A percentile compares a stretch with the other conserved stretches of the same genome.
phyloP scores from a whole-genome alignment of 2,329 filamentous ascomycete species.

The Nemania abortiva region DNA sequence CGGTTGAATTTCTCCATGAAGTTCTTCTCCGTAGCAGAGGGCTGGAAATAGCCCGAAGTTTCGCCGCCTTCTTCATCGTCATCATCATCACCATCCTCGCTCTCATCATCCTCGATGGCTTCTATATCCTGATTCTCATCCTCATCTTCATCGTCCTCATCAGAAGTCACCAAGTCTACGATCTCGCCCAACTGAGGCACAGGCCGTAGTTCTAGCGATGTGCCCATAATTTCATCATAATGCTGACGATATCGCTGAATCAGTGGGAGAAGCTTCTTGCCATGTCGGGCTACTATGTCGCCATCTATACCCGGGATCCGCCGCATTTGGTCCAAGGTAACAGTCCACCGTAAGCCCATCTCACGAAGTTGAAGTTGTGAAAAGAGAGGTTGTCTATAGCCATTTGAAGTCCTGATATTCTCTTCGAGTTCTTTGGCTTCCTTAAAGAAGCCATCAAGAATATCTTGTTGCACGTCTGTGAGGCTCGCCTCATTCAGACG shows the following conservation, averaged over 20 bases:
- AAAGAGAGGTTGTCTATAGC: constrained; percentile 71
- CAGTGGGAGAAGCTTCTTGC: constrained; percentile 70
- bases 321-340: constrained; percentile 70
- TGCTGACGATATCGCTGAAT: constrained; percentile 62
- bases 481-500: constrained; percentile 63
- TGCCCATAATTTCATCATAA: constrained; percentile 65
- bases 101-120: constrained; percentile 41
- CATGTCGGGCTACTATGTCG: constrained; percentile 72
- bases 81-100: constrained; percentile 41
- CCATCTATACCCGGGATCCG: constrained; percentile 72
- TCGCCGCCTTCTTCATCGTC: constrained; percentile 51
- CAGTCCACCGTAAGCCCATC: constrained; percentile 79
- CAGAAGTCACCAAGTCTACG: constrained; percentile 64
- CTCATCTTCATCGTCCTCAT: constrained; percentile 53
- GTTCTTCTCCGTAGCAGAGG: constrained; percentile 41
- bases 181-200: constrained; percentile 38
- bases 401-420: constrained; percentile 69
- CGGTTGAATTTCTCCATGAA: constrained; percentile 50
- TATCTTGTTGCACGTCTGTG: constrained; percentile 69
- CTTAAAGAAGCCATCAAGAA: constrained; percentile 74
- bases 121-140: constrained; percentile 42
- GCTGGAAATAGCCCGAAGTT: constrained; percentile 63
- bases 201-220: constrained; percentile 29
- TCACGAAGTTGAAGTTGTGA: constrained; percentile 76
- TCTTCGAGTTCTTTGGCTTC: constrained; percentile 72